Conservation (phyloP, 768 basidiomycete genomes). For the Tylopilus sp. region DNA sequence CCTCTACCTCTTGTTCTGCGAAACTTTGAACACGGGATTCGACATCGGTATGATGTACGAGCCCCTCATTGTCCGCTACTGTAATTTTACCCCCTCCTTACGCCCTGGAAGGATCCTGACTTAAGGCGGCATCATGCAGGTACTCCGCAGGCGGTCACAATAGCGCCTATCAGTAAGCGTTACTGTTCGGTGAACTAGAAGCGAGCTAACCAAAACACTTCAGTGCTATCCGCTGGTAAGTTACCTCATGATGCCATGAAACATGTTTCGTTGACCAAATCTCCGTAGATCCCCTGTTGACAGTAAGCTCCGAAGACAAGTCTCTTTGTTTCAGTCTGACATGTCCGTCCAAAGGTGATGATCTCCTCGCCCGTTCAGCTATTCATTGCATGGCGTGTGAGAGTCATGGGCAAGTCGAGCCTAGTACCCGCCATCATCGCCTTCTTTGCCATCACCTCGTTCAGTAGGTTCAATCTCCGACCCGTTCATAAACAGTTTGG, state of each 20-base stretch:
- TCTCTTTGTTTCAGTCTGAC: neutral
- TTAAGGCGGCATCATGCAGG: constrained; percentile 27
- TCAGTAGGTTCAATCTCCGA: constrained; percentile 3
- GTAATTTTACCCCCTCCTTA: constrained; percentile 20
- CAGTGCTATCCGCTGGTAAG: constrained; percentile 18
- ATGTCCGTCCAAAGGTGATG: constrained; percentile 34
- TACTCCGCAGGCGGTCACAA: constrained; percentile 1
- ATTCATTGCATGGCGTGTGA: constrained; percentile 46
- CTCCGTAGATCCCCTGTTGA: constrained; percentile 42
- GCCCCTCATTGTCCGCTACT: constrained; percentile 45
- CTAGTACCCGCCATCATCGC: constrained; percentile 25
- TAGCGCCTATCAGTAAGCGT: constrained; percentile 6
- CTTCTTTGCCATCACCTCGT: constrained; percentile 10
- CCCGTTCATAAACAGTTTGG: neutral
- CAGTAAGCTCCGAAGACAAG: constrained; percentile 26
- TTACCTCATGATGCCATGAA: neutral
- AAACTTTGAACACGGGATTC: constrained; percentile 47
- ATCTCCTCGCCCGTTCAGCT: constrained; percentile 43
- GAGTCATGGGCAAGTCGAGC: constrained; percentile 31
- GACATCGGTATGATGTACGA: constrained; percentile 46
- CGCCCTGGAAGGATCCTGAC: neutral
- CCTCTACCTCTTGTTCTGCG: constrained; percentile 40
- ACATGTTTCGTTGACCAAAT: neutral
- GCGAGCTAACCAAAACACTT: constrained; percentile 5
- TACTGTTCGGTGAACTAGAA: constrained; percentile 12